Percentiles rank a stretch among this genome's conserved stretches.
These are phyloP conservation scores for Wickerhamomyces silvicola DNA, from an alignment of 805 yeast species.

Conservation along the genomic window DNA sequence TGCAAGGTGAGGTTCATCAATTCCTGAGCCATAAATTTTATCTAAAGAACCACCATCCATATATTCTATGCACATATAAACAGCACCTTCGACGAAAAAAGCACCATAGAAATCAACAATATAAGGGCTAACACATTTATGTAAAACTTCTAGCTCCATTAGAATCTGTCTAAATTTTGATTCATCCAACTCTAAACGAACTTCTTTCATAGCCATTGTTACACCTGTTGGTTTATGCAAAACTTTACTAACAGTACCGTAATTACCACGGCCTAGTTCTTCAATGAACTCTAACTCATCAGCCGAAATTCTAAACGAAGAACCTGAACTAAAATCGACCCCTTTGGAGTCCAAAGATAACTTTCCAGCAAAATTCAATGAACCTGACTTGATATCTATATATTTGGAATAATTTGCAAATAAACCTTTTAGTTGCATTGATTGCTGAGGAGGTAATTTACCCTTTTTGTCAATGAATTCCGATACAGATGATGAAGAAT, in stretches of 20 bases:
- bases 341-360: constrained; percentile 90
- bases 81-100: constrained; percentile 95
- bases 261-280: constrained; percentile 92
- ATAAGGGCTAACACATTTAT: constrained; percentile 82
- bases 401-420: constrained; percentile 84
- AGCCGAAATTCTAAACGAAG: constrained; percentile 76
- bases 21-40: constrained; percentile 68
- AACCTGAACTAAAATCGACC: constrained; percentile 82
- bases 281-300: constrained; percentile 79
- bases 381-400: constrained; percentile 87
- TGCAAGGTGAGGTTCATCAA: constrained; percentile 76
- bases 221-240: constrained; percentile 89
- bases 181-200: constrained; percentile 86
- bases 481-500: constrained; percentile 16
- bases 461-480: constrained; percentile 20
- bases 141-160: constrained; percentile 93
- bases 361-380: constrained; percentile 87
- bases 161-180: constrained; percentile 88
- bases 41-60: constrained; percentile 97
- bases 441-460: constrained; percentile 15
- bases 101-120: constrained; percentile 98
- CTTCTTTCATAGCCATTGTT: constrained; percentile 96
- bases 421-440: constrained; percentile 42
- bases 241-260: constrained; percentile 92
- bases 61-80: constrained; percentile 95